Evolutionary conservation across 2,329 filamentous ascomycete genomes (phyloP), one percentile per base, ranked within the genome.

Genomic region (Zymoseptoria crescenta): DNA sequence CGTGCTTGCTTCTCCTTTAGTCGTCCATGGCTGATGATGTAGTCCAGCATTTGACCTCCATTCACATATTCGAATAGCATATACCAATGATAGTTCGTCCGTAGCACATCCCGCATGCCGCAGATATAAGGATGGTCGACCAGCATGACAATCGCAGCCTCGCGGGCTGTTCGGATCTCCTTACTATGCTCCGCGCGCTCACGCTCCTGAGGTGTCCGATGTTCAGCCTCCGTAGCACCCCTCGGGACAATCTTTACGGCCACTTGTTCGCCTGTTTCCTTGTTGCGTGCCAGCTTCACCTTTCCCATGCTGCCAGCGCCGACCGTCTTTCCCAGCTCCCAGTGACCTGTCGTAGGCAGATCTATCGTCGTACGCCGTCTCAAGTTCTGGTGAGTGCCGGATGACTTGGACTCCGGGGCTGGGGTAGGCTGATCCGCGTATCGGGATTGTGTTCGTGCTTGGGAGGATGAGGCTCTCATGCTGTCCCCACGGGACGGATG

Each of bases 21-120:
- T 70, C 95, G 89, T 59, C 93, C 94, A 71, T 99, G 94, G 3
- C 92, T 96, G 72, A 99, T 99, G 74, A 99, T 99, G 76, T 97
- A 99, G 78, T 99, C 94, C 62, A 99, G 85, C 94, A 99, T 97
- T 77, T 99, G 94, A 19, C 94, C 94, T 53, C 94, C 94, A 72
- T 99, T 96, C 75, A 99, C 94, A 74, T 94, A 96, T 77, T 99
- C 94, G 72, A 96, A 99, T 55, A 99, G 85, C 94, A 99, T 99
- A 76, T 99, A 99, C 94, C 94, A 99, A 75, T 99, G 94, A 73
- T 96, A 94, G 70, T 94, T 93, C 55, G 94, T 97, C 59, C 92
- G 87, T 58, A 97, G 88, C 27, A 96, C 91, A 76, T 99, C 94
- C 65, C 91, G 86, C 82, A 99, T 89, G 60, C 89, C 91, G 73